Evolutionary conservation across 2,329 filamentous ascomycete species (phyloP), one percentile per base, ranked within the genome.

Genomic region (Fusarium incarnatum): DNA sequence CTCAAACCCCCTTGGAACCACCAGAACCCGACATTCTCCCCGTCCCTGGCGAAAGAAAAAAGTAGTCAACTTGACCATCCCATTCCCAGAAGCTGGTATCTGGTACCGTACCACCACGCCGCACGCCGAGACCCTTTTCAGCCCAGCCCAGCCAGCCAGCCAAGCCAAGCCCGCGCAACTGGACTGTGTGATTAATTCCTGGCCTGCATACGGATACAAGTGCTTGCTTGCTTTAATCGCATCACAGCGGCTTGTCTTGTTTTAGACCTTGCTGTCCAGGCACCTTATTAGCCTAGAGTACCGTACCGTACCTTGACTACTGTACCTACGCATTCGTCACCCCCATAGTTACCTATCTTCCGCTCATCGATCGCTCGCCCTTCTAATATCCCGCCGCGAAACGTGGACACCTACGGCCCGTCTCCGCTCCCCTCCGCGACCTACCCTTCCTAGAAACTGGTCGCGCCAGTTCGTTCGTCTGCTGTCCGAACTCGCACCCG

Each of bases 211-310:
- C 34, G 34, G 18, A 37, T n/a, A 37, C 25, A 75, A 74, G 73
- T 78, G 75, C 74, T 77, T 76, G 74, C 49, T 42, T 42, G 49
- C 49, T 77, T 73, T 72, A 78, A 76, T 76, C 76, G 76, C 76
- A 68, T 73, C 70, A 70, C 75, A 67, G 46, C 77, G 72, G 75
- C 75, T 76, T 77, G 67, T 71, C 71, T 61, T 69, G 47, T 53
- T 59, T 57, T 64, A 52, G 69, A 67, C 68, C 70, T 62, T 65
- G 18, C 42, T 69, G 57, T 32, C 22, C 49, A 60, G 44, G 37
- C 41, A 55, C 34, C 40, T 42, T 25, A 48, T 50, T 62, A 40
- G 40, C 48, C 27, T 45, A 55, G 52, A 27, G 49, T 27, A 27
- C 22, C 12, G 49, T 27, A 27, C 22, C 12, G 22, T 25, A 50